phyloP scores from a whole-genome alignment of 768 basidiomycete genomes.

The Lactifluus pinguis region DNA sequence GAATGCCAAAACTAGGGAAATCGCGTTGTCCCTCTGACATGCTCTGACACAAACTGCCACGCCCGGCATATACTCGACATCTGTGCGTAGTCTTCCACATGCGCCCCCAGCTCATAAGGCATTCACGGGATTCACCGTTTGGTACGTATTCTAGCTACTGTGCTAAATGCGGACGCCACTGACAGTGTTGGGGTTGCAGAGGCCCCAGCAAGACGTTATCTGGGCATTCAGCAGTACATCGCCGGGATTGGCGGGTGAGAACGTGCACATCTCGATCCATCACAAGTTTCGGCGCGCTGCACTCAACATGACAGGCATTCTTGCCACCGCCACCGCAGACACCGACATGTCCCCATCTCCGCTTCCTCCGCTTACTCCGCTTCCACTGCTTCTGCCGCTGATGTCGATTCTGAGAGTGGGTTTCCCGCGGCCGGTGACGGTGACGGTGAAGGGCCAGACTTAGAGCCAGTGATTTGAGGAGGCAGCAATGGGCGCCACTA shows the following conservation, averaged over 20 bases:
- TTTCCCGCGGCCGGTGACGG: too few relatives aligned
- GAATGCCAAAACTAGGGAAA: slow-evolving; percentile 56
- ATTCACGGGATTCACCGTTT: not conserved
- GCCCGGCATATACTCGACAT: slow-evolving; percentile 5
- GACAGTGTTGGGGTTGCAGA: slow-evolving; percentile 18
- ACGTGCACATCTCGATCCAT: slow-evolving; percentile 45
- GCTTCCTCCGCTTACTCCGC: not conserved
- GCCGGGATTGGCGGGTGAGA: slow-evolving; percentile 37
- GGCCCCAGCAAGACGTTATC: slow-evolving; percentile 42
- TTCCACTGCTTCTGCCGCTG: too few relatives aligned
- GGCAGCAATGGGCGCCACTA: too few relatives aligned
- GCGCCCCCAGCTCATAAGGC: too few relatives aligned
- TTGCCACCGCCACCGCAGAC: slow-evolving; percentile 23
- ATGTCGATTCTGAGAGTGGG: too few relatives aligned
- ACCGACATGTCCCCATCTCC: not conserved
- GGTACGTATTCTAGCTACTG: slow-evolving; percentile 15
- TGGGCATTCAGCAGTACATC: slow-evolving; percentile 47
- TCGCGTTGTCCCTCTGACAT: too few relatives aligned
- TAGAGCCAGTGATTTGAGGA: too few relatives aligned
- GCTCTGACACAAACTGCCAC: too few relatives aligned
- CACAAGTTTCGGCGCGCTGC: slow-evolving; percentile 31
- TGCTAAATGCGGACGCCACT: not conserved
- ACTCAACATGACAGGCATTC: slow-evolving; percentile 37
- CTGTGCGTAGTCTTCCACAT: too few relatives aligned
- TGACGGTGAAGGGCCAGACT: too few relatives aligned